Base-by-base conservation (phyloP, 2,329 filamentous ascomycete species). In the Colletotrichum paranaense region DNA sequence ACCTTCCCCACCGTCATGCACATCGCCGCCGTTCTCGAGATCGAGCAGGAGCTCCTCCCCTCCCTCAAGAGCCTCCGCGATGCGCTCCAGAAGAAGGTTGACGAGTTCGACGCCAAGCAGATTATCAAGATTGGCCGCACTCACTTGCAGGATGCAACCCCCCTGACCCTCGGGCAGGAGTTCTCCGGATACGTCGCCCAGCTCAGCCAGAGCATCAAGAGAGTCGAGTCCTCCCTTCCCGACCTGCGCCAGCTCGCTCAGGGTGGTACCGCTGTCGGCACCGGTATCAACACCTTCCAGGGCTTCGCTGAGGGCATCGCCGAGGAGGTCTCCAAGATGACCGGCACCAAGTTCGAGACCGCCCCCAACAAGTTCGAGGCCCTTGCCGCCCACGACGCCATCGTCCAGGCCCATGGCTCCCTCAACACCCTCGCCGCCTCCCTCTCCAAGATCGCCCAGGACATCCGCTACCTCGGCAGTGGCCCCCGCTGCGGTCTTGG, bases 1-100 rank as follows among this genome's bases (percentile, higher is more conserved):
- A 98, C 96, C 78, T 99, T 99, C 91, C 97, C 97, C 55, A 98
- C 97, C 77, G 97, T 98, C 82, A 99, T 99, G 97, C 97, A 98
- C 89, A 98, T 99, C 82, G 96, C 97, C 74, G 96, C 96, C 76
- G 95, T 98, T 62, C 90, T 98, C 74, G 97, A 98, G 84, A 89
- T 98, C 74, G 95, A 98, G 86, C 89, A 93, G 81, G 90, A 93
- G 78, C 92, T 99, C 58, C 86, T 98, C 22, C 97, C 97, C 52
- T 89, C 95, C 62, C 89, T 98, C 75, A 92, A 89, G 84, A 95
- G 91, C 84, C 91, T 99, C 69, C 93, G 95, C 76, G 89, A 92
- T 75, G 95, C 95, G 62, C 89, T 99, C 74, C 92, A 98, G 87
- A 89, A 90, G 83, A 98, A 98, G 91, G 92, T 94, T 55, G 92